Evolutionary conservation across 805 yeast species (phyloP).

Genomic region (Nematodospora valgi): DNA sequence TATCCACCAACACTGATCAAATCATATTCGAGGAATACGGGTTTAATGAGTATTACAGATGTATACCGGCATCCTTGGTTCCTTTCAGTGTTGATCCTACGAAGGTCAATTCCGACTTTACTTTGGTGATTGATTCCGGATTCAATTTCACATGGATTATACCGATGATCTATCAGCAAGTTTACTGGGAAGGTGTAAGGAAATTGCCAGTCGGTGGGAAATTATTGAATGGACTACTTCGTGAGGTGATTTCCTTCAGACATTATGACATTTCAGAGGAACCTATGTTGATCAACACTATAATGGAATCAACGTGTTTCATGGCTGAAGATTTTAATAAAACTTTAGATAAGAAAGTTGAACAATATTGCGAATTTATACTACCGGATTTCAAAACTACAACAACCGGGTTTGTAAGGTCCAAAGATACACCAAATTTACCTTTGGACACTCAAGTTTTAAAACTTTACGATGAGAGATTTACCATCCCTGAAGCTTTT

Average conservation of each 20-base stretch:
- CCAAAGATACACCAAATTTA: conserved; percentile 18
- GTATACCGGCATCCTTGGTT: conserved; percentile 52
- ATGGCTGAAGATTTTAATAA: conserved; percentile 57
- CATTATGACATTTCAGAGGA: conserved; percentile 95
- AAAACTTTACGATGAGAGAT: conserved; percentile 76
- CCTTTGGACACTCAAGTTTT: conserved; percentile 61
- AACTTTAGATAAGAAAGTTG: conserved; percentile 38
- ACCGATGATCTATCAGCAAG: conserved; percentile 78
- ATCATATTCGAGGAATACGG: conserved; percentile 93
- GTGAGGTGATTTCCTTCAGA: conserved; percentile 83
- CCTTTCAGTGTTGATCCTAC: conserved; percentile 17
- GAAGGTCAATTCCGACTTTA: conserved; percentile 48
- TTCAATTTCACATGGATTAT: conserved; percentile 82
- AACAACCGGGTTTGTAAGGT: conserved; percentile 65
- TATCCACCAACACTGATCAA: conserved; percentile 84
- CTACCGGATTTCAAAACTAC: conserved; percentile 86
- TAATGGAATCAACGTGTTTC: conserved; percentile 76
- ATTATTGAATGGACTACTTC: conserved; percentile 72
- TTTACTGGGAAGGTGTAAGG: conserved; percentile 71
- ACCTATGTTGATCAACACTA: conserved; percentile 74
- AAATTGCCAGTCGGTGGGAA: conserved; percentile 87
- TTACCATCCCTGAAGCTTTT: conserved; percentile 79
- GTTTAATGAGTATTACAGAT: conserved; percentile 64
- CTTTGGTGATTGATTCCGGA: conserved; percentile 83
- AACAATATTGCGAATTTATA: conserved; percentile 61